Percentiles rank a stretch among this genome's conserved stretches.
These are phyloP conservation scores for Pueraria montana DNA, from an alignment of 306 rosid species.

Conservation along the genomic window DNA sequence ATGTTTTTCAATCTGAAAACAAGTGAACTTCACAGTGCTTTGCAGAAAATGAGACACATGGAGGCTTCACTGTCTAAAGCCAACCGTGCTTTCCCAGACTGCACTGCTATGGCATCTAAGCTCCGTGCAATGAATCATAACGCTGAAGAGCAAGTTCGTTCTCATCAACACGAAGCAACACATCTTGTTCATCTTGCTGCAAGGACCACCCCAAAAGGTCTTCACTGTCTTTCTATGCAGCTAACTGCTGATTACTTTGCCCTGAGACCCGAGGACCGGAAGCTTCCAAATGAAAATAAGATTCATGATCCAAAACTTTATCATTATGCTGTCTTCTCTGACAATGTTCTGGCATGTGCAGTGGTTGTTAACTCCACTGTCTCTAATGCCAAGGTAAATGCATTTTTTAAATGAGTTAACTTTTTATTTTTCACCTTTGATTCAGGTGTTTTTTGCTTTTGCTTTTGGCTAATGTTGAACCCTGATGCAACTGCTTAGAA, in stretches of 20 bases:
- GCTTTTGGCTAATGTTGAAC: constrained; percentile 28
- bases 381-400: constrained; percentile 76
- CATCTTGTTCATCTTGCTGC: constrained; percentile 84
- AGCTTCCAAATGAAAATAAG: constrained; percentile 66
- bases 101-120: constrained; percentile 76
- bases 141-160: constrained; percentile 76
- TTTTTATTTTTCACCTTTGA: neutral
- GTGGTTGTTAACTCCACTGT: constrained; percentile 95
- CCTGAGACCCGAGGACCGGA: constrained; percentile 71
- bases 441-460: constrained; percentile 17
- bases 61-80: constrained; percentile 88
- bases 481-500: constrained; percentile 25
- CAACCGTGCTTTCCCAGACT: constrained; percentile 74
- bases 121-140: constrained; percentile 86
- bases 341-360: constrained; percentile 92
- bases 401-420: neutral
- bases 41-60: constrained; percentile 92
- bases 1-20: constrained; percentile 59
- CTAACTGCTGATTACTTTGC: constrained; percentile 84
- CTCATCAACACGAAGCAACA: constrained; percentile 66
- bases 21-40: constrained; percentile 80
- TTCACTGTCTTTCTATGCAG: constrained; percentile 95
- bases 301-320: constrained; percentile 70
- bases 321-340: constrained; percentile 97
- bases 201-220: constrained; percentile 85